A percentile compares a stretch with the other conserved stretches of the same genome.
Conservation (phyloP, 352 stramenopile genomes). For the Phytophthora lateralis region DNA sequence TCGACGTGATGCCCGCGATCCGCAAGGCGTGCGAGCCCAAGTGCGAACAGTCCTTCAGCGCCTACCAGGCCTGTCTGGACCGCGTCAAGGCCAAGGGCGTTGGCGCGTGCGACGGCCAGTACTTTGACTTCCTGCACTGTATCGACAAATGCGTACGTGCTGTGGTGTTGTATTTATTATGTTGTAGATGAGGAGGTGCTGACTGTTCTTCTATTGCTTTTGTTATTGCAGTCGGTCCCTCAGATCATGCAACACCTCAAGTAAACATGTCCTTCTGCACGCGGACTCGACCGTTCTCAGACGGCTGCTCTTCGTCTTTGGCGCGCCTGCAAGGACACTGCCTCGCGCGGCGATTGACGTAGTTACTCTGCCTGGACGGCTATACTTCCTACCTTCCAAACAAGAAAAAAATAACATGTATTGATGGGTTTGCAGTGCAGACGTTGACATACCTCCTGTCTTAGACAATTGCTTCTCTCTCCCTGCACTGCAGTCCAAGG, state of each 20-base stretch:
- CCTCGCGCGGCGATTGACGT: not conserved
- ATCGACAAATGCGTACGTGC: constrained; percentile 94
- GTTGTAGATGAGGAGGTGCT: not conserved
- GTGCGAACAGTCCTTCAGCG: constrained; percentile 84
- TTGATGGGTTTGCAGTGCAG: constrained; percentile 38
- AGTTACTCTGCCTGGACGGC: constrained; percentile 6
- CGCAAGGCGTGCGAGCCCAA: constrained; percentile 92
- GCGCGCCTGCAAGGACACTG: not conserved
- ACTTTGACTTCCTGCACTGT: constrained; percentile 96
- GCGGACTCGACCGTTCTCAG: not conserved
- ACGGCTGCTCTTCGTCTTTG: not conserved
- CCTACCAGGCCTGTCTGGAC: constrained; percentile 92
- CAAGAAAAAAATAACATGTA: constrained; percentile 36
- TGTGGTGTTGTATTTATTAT: not conserved
- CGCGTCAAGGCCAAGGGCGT: constrained; percentile 92
- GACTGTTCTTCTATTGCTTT: constrained; percentile 11
- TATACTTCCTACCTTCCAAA: constrained; percentile 22
- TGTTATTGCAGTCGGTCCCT: constrained; percentile 72
- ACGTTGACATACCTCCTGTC: constrained; percentile 24
- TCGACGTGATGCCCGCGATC: constrained; percentile 94
- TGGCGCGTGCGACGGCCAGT: constrained; percentile 94
- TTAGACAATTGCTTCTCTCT: constrained; percentile 18
- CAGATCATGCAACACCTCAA: constrained; percentile 96
- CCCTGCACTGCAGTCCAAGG: too few relatives aligned
- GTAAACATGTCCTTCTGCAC: constrained; percentile 53